A percentile compares a stretch with the other conserved stretches of the same genome.
These are phyloP conservation scores for Rhodotorula sp. DNA, from an alignment of 1,284 basidiomycete genomes.

Conservation along the genomic window DNA sequence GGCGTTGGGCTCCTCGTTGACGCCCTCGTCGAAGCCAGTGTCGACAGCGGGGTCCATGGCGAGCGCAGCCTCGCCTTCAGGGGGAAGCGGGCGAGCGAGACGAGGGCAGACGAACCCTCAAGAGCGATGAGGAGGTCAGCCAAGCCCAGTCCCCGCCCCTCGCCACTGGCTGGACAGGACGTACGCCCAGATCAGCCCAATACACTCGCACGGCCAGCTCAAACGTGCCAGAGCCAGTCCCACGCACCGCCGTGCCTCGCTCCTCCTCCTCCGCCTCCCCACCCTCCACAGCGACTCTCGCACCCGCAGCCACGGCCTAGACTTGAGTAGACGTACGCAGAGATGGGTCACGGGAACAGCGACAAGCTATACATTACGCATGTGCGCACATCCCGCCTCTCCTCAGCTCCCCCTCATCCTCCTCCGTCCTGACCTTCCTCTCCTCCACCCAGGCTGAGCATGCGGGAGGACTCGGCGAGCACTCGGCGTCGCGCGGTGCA, in stretches of 20 bases:
- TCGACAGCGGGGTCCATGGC: constrained; percentile 22
- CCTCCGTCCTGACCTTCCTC: not conserved
- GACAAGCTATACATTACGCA: constrained; percentile 41
- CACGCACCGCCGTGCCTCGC: too few relatives aligned
- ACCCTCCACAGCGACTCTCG: not conserved
- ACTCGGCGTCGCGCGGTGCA: constrained; percentile 34
- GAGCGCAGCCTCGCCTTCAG: too few relatives aligned
- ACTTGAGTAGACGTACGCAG: not conserved
- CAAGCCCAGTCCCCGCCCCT: not conserved
- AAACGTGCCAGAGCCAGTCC: not conserved
- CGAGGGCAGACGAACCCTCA: not conserved
- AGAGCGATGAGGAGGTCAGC: not conserved
- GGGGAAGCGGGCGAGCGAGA: not conserved
- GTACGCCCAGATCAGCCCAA: not conserved
- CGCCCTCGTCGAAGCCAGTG: constrained; percentile 5
- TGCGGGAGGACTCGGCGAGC: constrained; percentile 33
- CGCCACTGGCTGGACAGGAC: too few relatives aligned
- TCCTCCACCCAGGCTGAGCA: constrained; percentile 26
- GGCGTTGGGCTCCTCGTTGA: constrained; percentile 19
- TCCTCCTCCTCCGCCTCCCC: not conserved
- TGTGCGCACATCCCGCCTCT: not conserved
- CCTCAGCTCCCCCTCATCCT: not conserved
- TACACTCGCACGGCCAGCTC: not conserved
- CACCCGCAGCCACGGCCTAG: too few relatives aligned
- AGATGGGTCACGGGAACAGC: constrained; percentile 29